Conservation (phyloP, 179 eudicot genomes). For the Heliamphora pulchella region DNA sequence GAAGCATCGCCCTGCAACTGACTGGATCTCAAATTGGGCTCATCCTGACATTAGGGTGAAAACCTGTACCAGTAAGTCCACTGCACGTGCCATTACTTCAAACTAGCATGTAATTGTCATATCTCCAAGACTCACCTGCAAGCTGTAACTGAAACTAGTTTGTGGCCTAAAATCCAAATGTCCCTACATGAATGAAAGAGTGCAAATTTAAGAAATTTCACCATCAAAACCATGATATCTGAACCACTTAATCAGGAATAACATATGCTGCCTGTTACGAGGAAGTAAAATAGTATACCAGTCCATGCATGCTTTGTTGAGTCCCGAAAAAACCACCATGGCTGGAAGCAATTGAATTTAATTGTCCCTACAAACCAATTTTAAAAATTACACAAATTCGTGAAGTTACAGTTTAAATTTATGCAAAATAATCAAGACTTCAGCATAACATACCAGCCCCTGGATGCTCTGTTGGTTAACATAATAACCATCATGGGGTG, state of each 20-base stretch:
- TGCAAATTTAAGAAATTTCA: slow-evolving; percentile 8
- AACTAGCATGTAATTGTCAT: background rate
- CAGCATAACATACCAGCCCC: slow-evolving; percentile 61
- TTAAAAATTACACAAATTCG: background rate
- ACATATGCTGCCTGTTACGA: background rate
- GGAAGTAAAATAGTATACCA: slow-evolving; percentile 38
- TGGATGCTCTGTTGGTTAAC: slow-evolving; percentile 71
- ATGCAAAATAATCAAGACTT: background rate
- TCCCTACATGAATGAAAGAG: slow-evolving; percentile 40
- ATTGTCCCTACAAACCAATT: slow-evolving; percentile 53
- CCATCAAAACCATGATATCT: background rate
- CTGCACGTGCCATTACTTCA: background rate
- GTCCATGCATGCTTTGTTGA: slow-evolving; percentile 66
- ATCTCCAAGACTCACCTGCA: slow-evolving; percentile 49
- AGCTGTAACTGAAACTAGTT: slow-evolving; percentile 44
- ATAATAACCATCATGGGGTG: slow-evolving; percentile 87
- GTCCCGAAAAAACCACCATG: slow-evolving; percentile 78
- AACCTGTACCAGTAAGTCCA: slow-evolving; percentile 2
- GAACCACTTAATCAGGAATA: background rate
- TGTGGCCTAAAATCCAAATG: slow-evolving; percentile 73
- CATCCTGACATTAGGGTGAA: slow-evolving; percentile 38
- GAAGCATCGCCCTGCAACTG: slow-evolving; percentile 40
- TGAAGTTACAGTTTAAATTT: background rate
- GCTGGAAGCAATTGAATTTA: slow-evolving; percentile 54
- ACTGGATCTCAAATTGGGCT: slow-evolving; percentile 42